These are phyloP conservation scores for Chenopodium album DNA, from an alignment of 148 eudicot genomes.

Conservation along the genomic window DNA sequence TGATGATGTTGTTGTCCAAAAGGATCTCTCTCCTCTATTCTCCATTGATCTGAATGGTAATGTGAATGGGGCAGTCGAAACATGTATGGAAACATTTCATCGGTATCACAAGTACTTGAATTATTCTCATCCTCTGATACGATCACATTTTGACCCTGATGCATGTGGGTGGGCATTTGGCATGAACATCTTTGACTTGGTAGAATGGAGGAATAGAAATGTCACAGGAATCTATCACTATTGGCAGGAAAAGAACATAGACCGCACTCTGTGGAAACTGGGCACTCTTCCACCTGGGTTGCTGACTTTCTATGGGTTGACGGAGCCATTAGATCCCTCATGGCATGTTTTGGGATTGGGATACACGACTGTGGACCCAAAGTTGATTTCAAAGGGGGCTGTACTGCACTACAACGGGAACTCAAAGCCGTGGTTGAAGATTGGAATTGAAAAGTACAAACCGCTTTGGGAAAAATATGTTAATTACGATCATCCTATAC, in stretches of 20 bases:
- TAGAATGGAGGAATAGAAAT: conserved; percentile 79
- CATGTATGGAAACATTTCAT: conserved; percentile 94
- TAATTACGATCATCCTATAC: conserved; percentile 56
- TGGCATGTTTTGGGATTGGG: conserved; percentile 88
- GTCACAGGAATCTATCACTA: conserved; percentile 88
- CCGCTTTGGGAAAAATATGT: conserved; percentile 79
- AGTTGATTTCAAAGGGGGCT: conserved; percentile 67
- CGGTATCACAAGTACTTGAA: conserved; percentile 88
- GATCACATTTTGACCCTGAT: conserved; percentile 83
- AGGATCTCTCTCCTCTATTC: conserved; percentile 70
- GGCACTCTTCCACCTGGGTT: conserved; percentile 91
- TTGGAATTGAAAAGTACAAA: conserved; percentile 80
- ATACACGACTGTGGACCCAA: conserved; percentile 67
- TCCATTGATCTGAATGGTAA: conserved; percentile 68
- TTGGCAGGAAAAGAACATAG: conserved; percentile 87
- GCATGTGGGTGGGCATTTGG: conserved; percentile 97
- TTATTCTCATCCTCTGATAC: conserved; percentile 81
- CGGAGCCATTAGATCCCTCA: conserved; percentile 60
- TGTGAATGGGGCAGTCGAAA: conserved; percentile 87
- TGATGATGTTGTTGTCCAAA: conserved; percentile 85
- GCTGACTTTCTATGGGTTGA: conserved; percentile 77
- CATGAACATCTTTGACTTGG: conserved; percentile 82
- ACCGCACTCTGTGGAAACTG: conserved; percentile 76
- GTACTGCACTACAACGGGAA: conserved; percentile 83
- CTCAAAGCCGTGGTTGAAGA: conserved; percentile 88